phyloP scores from a whole-genome alignment of 306 rosid genomes.

The Spatholobus suberectus region DNA sequence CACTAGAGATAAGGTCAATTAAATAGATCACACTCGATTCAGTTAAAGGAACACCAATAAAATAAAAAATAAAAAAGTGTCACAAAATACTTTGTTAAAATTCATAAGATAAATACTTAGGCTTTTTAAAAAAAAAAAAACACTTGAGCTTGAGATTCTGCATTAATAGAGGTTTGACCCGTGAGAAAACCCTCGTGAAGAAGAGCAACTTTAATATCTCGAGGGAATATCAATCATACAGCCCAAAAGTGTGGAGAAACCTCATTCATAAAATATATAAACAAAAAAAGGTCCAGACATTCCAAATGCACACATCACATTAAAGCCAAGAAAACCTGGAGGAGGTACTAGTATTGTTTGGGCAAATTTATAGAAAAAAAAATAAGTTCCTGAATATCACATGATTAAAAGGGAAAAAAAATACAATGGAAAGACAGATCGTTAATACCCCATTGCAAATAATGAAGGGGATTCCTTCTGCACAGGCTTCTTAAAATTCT shows the following conservation, averaged over 20 bases:
- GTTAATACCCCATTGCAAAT: conserved; percentile 45
- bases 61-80: neutral
- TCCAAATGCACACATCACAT: neutral
- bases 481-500: conserved; percentile 40
- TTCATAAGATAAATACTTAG: neutral
- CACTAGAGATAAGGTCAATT: neutral
- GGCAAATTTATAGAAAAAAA: neutral
- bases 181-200: neutral
- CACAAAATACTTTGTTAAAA: neutral
- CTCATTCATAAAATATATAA: neutral
- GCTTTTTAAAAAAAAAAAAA: neutral
- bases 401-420: neutral
- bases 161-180: neutral
- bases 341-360: neutral
- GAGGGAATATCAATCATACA: neutral
- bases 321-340: neutral
- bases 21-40: neutral
- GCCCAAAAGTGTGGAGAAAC: neutral
- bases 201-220: neutral
- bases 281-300: neutral
- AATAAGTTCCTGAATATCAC: conserved; percentile 13
- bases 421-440: conserved; percentile 21
- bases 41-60: neutral
- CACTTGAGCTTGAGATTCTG: neutral
- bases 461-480: conserved; percentile 41